phyloP scores from a whole-genome alignment of 176 grass and related monocot genomes.

The Phoenix dactylifera region DNA sequence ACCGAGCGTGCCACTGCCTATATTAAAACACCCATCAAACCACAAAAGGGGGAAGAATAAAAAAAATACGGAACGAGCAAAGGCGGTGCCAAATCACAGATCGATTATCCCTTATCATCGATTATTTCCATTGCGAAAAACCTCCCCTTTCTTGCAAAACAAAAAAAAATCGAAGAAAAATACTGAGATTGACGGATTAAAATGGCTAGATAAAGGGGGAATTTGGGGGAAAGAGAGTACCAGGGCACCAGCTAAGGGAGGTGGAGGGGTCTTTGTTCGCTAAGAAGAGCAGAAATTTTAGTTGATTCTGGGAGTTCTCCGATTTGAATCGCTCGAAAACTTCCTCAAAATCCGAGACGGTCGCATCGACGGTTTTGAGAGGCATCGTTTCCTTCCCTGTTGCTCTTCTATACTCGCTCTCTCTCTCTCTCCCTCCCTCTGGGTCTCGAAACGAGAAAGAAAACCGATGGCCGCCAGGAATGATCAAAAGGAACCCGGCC shows the following conservation, averaged over 20 bases:
- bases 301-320: slow-evolving; percentile 8
- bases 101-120: too few species aligned
- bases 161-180: not conserved
- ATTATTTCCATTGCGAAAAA: too few species aligned
- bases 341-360: slow-evolving; percentile 25
- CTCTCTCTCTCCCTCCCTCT: not conserved
- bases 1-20: too few species aligned
- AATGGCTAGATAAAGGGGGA: not conserved
- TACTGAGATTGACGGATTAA: not conserved
- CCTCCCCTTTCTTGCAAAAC: too few species aligned
- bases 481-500: too few species aligned
- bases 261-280: slow-evolving; percentile 63
- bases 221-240: slow-evolving; percentile 12
- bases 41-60: too few species aligned
- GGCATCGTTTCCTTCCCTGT: slow-evolving; percentile 17
- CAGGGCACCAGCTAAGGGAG: slow-evolving; percentile 74
- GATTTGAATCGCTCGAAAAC: slow-evolving; percentile 28
- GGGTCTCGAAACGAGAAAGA: too few species aligned
- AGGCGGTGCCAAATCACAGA: too few species aligned
- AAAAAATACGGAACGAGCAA: too few species aligned
- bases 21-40: too few species aligned
- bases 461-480: too few species aligned
- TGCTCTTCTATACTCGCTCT: not conserved
- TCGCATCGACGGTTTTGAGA: slow-evolving; percentile 29
- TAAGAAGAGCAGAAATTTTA: slow-evolving; percentile 83